Evolutionary conservation across 306 rosid genomes (phyloP).

Genomic region (Gastrolobium bilobum): DNA sequence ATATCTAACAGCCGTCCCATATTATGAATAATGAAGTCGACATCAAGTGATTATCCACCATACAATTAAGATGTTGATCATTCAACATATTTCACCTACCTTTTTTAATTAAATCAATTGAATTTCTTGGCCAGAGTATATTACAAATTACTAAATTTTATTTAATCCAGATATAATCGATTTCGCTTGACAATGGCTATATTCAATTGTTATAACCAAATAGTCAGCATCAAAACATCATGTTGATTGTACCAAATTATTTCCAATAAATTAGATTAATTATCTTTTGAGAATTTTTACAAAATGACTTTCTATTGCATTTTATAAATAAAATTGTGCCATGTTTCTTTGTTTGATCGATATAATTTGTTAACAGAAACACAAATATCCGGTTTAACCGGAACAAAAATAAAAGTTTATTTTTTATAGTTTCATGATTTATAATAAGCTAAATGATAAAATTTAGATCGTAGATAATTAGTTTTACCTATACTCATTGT

Average conservation of each 20-base stretch:
- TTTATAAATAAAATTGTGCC: not conserved
- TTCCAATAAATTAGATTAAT: not conserved
- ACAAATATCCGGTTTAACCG: not conserved
- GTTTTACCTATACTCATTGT: no score
- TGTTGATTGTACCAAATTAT: not conserved
- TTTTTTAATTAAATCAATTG: not conserved
- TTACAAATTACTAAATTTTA: not conserved
- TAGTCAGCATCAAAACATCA: not conserved
- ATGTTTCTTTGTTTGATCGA: not conserved
- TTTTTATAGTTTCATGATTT: not conserved
- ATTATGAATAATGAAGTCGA: no score
- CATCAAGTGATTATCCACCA: conserved; percentile 20
- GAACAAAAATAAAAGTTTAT: not conserved
- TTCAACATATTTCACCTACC: not conserved
- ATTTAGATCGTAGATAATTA: no score
- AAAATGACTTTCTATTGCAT: not conserved
- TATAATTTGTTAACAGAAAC: not conserved
- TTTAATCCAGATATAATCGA: not conserved
- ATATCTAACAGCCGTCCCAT: not conserved
- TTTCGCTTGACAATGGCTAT: not conserved
- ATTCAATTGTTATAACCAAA: not conserved
- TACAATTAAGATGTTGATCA: not conserved
- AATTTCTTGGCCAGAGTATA: not conserved
- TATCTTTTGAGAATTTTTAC: not conserved
- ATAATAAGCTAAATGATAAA: no score